Evolutionary conservation across 176 grass and related monocot genomes (phyloP).

Genomic region (Tillandsia fasciculata): DNA sequence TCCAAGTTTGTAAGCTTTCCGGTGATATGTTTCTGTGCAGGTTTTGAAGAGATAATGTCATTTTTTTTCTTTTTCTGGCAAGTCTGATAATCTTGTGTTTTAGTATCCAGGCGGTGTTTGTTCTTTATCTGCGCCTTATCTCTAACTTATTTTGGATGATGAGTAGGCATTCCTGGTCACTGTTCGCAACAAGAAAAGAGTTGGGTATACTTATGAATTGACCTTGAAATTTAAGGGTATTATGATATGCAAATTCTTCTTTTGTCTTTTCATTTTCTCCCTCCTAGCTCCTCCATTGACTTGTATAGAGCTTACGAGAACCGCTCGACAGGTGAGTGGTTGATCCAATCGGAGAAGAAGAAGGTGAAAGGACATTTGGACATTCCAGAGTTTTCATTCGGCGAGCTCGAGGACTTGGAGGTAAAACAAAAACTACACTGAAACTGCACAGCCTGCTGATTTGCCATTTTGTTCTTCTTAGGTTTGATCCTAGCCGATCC

Average conservation of each 20-base stretch:
- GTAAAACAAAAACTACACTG: constrained; percentile 18
- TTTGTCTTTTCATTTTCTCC: background rate
- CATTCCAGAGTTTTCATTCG: constrained; percentile 86
- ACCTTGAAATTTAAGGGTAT: constrained; percentile 79
- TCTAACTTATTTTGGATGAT: background rate
- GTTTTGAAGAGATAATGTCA: too few relatives aligned
- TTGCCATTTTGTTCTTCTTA: background rate
- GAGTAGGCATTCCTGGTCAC: constrained; percentile 68
- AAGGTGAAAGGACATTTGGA: constrained; percentile 73
- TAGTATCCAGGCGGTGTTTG: too few relatives aligned
- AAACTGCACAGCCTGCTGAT: background rate
- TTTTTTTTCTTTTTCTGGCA: too few relatives aligned
- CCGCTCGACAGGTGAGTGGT: constrained; percentile 56
- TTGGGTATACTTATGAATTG: constrained; percentile 88
- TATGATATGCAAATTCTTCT: constrained; percentile 11
- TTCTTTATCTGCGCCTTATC: too few relatives aligned
- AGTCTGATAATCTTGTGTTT: too few relatives aligned
- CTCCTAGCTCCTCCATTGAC: background rate
- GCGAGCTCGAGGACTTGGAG: constrained; percentile 84
- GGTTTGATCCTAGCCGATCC: background rate
- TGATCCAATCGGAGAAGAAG: constrained; percentile 59
- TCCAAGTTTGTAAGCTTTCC: too few relatives aligned
- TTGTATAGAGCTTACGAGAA: background rate
- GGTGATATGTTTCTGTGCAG: too few relatives aligned
- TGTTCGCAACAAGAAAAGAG: constrained; percentile 91